Conservation (phyloP, 176 grass and related monocot species). For the Poa pratensis region DNA sequence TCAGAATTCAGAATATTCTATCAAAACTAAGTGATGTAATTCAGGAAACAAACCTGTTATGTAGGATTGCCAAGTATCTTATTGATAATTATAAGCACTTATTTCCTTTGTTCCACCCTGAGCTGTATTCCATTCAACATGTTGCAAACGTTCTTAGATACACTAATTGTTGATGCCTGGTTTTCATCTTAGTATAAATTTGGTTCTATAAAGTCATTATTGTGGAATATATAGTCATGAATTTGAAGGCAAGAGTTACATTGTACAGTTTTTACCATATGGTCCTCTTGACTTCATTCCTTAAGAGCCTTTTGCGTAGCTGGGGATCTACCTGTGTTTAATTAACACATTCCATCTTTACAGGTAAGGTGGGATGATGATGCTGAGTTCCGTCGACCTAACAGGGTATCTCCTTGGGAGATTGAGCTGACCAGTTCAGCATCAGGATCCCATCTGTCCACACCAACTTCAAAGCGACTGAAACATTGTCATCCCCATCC, state of each 20-base stretch:
- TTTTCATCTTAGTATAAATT: neutral
- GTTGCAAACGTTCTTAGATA: neutral
- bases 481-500: slow-evolving; percentile 62
- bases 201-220: neutral
- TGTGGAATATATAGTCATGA: neutral
- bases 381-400: slow-evolving; percentile 49
- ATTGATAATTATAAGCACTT: neutral
- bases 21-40: neutral
- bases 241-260: neutral
- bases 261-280: neutral
- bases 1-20: neutral
- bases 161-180: neutral
- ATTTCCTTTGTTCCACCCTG: neutral
- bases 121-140: neutral
- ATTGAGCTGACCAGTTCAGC: slow-evolving; percentile 69
- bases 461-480: slow-evolving; percentile 63
- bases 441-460: slow-evolving; percentile 57
- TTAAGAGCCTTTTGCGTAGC: neutral
- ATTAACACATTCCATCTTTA: slow-evolving; percentile 1
- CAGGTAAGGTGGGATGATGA: slow-evolving; percentile 93
- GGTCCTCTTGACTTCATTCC: neutral
- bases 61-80: neutral
- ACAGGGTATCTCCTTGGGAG: slow-evolving; percentile 96
- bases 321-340: neutral
- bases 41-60: neutral